Evolutionary conservation across 2,329 filamentous ascomycete species (phyloP), one percentile per base, ranked within the genome.

Genomic region (Botrytis byssoidea): DNA sequence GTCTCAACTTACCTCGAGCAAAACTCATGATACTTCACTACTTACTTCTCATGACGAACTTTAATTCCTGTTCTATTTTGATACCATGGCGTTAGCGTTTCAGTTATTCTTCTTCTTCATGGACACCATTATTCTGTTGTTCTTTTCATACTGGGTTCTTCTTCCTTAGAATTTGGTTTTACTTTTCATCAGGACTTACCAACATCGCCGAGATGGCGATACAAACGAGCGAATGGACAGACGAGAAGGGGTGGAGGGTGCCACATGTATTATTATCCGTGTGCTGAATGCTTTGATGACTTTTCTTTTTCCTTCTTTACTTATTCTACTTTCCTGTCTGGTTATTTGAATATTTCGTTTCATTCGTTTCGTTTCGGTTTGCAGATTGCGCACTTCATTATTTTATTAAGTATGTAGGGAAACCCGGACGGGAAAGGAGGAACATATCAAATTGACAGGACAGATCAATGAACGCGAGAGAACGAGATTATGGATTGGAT

Each of bases 31-130:
- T 18, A 32, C 18, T 8, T 2, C 10, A 42, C 10, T 4, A 9
- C 20, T 42, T 8, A 29, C 16, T n/a, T 18, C n/a, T n/a, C 20
- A 57, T n/a, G 35, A 67, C 29, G 42, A 32, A 32, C 35, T 35
- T 35, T 55, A n/a, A 55, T 29, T 40, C 46, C 8, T 55, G 8
- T 37, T n/a, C 20, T 40, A 3, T 44, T 32, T 71, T 71, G 70
- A 71, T 67, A 66, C 60, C 70, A 71, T 20, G 44, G 66, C 66
- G 37, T 73, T 70, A 66, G 44, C 16, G 10, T 29, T 55, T 16
- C 5, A 6, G 25, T 51, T n/a, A n/a, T 6, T 48, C 16, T 40
- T 16, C 22, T 61, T 48, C 29, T 10, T 57, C 14, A n/a, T 60
- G 25, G 29, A 25, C 29, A 48, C n/a, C 10, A 8, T 8, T 40